phyloP scores from a whole-genome alignment of 306 rosid genomes.

The Medicago ruthenica region DNA sequence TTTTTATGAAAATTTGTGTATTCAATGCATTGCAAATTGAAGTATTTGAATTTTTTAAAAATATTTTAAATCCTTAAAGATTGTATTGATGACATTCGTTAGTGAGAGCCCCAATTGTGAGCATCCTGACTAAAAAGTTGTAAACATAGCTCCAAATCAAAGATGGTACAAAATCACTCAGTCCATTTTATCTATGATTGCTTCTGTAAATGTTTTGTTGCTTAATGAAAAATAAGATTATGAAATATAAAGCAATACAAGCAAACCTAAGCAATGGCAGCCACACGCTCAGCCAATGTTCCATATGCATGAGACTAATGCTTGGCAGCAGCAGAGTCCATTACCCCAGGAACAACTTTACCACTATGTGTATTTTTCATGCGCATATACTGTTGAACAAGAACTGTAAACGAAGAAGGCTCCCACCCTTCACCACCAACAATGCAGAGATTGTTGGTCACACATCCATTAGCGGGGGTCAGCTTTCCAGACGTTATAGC shows the following conservation, averaged over 20 bases:
- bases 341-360: slow-evolving; percentile 87
- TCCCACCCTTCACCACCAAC: slow-evolving; percentile 97
- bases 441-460: slow-evolving; percentile 66
- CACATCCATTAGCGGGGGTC: slow-evolving; percentile 66
- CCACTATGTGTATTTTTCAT: slow-evolving; percentile 79
- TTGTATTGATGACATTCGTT: too few species aligned
- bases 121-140: too few species aligned
- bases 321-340: slow-evolving; percentile 89
- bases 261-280: slow-evolving; percentile 93
- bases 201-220: slow-evolving; percentile 2
- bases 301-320: slow-evolving; percentile 95
- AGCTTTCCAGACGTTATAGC: slow-evolving; percentile 95
- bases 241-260: slow-evolving; percentile 37
- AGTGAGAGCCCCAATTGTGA: too few species aligned
- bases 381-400: slow-evolving; percentile 88
- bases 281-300: slow-evolving; percentile 82
- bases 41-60: too few species aligned
- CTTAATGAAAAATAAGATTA: slow-evolving; percentile 19
- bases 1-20: too few species aligned
- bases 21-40: too few species aligned
- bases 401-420: slow-evolving; percentile 83
- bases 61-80: too few species aligned
- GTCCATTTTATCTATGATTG: too few species aligned
- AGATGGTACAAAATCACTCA: too few species aligned
- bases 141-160: too few species aligned